Evolutionary conservation across 345 rosid genomes (phyloP).

Genomic region (Balakata baccata): DNA sequence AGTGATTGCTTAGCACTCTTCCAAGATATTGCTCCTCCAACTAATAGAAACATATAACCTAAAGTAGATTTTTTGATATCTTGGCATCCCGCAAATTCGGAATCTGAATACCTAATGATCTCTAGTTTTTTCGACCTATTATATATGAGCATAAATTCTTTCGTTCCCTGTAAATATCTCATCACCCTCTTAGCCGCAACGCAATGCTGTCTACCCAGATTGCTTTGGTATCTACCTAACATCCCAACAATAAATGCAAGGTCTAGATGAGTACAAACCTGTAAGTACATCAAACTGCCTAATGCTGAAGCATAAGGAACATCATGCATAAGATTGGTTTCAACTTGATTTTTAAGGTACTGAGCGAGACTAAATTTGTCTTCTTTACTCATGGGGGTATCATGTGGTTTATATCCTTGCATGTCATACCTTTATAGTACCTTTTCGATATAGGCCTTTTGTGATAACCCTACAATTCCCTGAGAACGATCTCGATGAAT

Average conservation of each 20-base stretch:
- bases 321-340: too few relatives aligned
- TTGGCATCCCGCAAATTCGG: neutral
- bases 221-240: neutral
- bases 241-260: neutral
- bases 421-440: neutral
- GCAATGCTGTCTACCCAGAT: neutral
- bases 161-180: neutral
- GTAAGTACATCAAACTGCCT: neutral
- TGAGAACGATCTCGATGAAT: neutral
- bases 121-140: neutral
- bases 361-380: neutral
- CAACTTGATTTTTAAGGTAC: neutral
- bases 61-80: neutral
- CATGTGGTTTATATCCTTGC: neutral
- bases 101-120: neutral
- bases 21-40: too few relatives aligned
- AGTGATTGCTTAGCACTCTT: too few relatives aligned
- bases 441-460: neutral
- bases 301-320: neutral
- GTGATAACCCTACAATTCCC: neutral
- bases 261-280: neutral
- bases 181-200: neutral
- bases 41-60: too few relatives aligned
- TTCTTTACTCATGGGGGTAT: neutral
- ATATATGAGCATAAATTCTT: neutral